Evolutionary conservation across 2,329 filamentous ascomycete species (phyloP).

Genomic region (Paraphoma chrysanthemicola): DNA sequence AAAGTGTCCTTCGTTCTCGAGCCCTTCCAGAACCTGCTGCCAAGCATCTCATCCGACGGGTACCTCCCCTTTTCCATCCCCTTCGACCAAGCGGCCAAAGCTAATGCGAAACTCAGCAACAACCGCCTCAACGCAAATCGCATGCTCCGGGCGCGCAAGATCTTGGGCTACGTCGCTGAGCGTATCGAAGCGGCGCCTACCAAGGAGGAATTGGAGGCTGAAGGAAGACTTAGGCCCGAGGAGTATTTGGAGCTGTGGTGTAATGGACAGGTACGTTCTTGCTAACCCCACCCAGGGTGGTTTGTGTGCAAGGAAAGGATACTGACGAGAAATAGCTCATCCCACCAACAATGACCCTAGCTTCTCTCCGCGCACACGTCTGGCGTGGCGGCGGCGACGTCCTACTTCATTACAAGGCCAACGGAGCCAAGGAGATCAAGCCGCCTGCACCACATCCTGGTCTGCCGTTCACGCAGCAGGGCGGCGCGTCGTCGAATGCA

Average conservation of each 20-base stretch:
- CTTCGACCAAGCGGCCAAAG: slow-evolving; percentile 29
- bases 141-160: slow-evolving; percentile 95
- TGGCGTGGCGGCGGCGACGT: slow-evolving; percentile 98
- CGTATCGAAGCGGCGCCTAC: slow-evolving; percentile 77
- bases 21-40: slow-evolving; percentile 77
- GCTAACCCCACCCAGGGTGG: not conserved
- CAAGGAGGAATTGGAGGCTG: slow-evolving; percentile 61
- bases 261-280: slow-evolving; percentile 77
- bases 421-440: slow-evolving; percentile 74
- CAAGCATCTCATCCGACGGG: slow-evolving; percentile 77
- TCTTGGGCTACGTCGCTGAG: slow-evolving; percentile 89
- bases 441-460: slow-evolving; percentile 26
- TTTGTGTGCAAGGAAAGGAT: not conserved
- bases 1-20: slow-evolving; percentile 96
- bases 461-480: slow-evolving; percentile 15
- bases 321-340: slow-evolving; percentile 58
- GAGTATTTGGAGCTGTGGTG: slow-evolving; percentile 96
- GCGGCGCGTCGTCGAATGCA: slow-evolving; percentile 3
- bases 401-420: slow-evolving; percentile 86
- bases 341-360: slow-evolving; percentile 86
- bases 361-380: slow-evolving; percentile 86
- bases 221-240: slow-evolving; percentile 70
- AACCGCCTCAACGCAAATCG: slow-evolving; percentile 94
- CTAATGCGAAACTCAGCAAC: slow-evolving; percentile 61
- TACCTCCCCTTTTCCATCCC: slow-evolving; percentile 48